Conservation (phyloP, 106 monocot genomes). For the Dendrobium catenatum region DNA sequence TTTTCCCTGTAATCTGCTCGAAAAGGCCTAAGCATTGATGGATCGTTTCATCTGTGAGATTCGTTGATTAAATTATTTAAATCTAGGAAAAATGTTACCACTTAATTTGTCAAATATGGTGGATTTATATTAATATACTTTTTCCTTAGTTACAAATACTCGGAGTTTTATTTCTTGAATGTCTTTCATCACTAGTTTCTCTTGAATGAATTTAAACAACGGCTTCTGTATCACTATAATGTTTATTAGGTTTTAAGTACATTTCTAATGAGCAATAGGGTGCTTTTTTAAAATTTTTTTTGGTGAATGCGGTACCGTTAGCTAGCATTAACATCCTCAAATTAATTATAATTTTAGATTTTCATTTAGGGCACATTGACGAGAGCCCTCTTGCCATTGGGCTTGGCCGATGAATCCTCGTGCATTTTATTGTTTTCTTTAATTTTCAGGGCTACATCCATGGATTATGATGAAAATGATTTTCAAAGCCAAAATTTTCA, state of each 20-base stretch:
- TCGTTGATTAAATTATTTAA: too few species aligned
- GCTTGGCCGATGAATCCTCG: neutral
- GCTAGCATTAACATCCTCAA: neutral
- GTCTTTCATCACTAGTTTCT: too few species aligned
- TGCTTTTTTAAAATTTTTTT: neutral
- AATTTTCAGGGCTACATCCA: conserved; percentile 59
- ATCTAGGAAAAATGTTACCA: too few species aligned
- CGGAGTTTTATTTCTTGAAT: too few species aligned
- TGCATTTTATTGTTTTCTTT: neutral
- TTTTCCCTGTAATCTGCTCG: too few species aligned
- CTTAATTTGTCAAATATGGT: too few species aligned
- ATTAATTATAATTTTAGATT: neutral
- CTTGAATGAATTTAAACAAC: too few species aligned
- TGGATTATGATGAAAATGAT: conserved; percentile 95
- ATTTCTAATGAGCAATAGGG: neutral
- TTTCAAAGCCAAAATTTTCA: conserved; percentile 90
- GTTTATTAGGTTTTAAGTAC: neutral
- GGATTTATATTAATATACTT: too few species aligned
- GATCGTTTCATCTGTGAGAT: too few species aligned
- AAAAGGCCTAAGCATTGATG: too few species aligned
- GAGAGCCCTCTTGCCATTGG: neutral
- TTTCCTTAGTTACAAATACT: too few species aligned
- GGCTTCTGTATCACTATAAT: too few species aligned
- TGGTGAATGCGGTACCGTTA: neutral
- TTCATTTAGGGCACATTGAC: neutral